Conservation (phyloP, 371 early-diverging fungal species). For the Lichtheimia ornata region DNA sequence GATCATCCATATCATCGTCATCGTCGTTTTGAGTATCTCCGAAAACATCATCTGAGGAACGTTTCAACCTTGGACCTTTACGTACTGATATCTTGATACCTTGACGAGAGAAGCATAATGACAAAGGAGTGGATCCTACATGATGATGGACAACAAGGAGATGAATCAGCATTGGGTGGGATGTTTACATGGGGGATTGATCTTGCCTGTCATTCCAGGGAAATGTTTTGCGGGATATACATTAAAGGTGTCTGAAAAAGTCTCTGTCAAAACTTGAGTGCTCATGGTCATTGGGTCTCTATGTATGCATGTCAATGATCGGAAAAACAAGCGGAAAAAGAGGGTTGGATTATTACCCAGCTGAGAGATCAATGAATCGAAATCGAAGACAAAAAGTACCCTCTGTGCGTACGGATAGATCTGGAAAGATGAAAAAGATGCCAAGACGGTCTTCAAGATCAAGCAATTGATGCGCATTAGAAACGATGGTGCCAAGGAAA, state of each 20-base stretch:
- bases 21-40: background rate
- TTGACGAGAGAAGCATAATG: constrained; percentile 71
- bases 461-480: constrained; percentile 23
- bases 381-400: constrained; percentile 48
- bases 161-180: constrained; percentile 28
- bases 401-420: constrained; percentile 46
- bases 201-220: constrained; percentile 64
- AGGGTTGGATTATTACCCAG: constrained; percentile 26
- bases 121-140: constrained; percentile 64
- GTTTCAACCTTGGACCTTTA: constrained; percentile 15
- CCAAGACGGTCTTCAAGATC: constrained; percentile 39
- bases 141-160: too few relatives aligned
- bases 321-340: constrained; percentile 24
- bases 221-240: constrained; percentile 61
- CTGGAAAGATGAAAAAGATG: constrained; percentile 59
- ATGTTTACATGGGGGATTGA: constrained; percentile 41
- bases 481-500: constrained; percentile 17
- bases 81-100: constrained; percentile 74
- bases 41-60: constrained; percentile 9
- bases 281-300: constrained; percentile 32
- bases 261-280: constrained; percentile 30
- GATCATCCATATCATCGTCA: background rate
- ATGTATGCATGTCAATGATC: constrained; percentile 8
- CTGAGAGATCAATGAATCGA: constrained; percentile 31
- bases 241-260: constrained; percentile 43